Evolutionary conservation across 2,329 filamentous ascomycete genomes (phyloP).

Genomic region (Curvularia sp.): DNA sequence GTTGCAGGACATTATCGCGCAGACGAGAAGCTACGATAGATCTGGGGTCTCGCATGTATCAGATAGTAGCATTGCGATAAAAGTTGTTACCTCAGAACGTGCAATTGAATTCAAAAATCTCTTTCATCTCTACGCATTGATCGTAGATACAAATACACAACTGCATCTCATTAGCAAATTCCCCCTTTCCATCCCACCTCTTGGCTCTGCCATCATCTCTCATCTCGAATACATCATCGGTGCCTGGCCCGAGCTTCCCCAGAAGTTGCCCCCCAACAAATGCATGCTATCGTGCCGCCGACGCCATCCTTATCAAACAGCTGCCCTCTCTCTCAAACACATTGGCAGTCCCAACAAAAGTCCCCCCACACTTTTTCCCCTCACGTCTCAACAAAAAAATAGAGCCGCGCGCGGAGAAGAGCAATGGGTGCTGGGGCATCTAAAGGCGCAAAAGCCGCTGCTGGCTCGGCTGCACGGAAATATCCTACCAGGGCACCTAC

Average conservation of each 20-base stretch:
- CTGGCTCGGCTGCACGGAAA: conserved; percentile 60
- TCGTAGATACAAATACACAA: background rate
- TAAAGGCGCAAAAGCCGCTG: conserved; percentile 61
- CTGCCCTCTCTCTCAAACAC: background rate
- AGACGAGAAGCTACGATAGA: conserved; percentile 38
- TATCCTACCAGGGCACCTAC: conserved; percentile 61
- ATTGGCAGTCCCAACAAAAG: background rate
- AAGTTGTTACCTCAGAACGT: background rate
- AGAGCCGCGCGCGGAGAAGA: background rate
- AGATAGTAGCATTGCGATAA: background rate
- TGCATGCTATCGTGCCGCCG: conserved; percentile 28
- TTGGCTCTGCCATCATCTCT: background rate
- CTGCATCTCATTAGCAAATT: background rate
- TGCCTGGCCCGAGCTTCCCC: conserved; percentile 12
- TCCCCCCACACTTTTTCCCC: background rate
- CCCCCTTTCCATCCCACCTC: background rate
- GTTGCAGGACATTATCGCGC: conserved; percentile 81
- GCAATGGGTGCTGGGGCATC: conserved; percentile 66
- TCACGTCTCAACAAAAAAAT: conserved; percentile 1
- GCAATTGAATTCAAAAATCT: background rate
- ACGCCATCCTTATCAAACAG: background rate
- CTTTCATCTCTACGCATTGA: background rate
- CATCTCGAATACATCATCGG: conserved; percentile 14
- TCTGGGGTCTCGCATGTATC: background rate
- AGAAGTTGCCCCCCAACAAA: conserved; percentile 12